These are phyloP conservation scores for Wickerhamomyces hampshirensis DNA, from an alignment of 805 yeast genomes.

Conservation along the genomic window DNA sequence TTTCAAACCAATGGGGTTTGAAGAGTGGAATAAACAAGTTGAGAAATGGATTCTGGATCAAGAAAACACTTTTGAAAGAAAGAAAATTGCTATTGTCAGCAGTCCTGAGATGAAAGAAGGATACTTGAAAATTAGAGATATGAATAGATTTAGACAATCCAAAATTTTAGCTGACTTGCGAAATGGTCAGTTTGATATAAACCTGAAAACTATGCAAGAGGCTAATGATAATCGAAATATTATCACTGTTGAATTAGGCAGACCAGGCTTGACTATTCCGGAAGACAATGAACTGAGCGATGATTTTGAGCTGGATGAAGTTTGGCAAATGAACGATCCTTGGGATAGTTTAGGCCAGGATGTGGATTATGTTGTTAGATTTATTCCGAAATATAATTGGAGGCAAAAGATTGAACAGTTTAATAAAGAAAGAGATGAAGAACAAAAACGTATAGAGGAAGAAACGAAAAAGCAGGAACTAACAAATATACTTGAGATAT, in stretches of 20 bases:
- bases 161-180: conserved; percentile 18
- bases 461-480: neutral
- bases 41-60: conserved; percentile 22
- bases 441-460: neutral
- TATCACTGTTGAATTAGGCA: conserved; percentile 6
- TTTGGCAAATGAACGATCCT: conserved; percentile 24
- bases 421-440: conserved; percentile 1
- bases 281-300: conserved; percentile 18
- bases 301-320: conserved; percentile 21
- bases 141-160: conserved; percentile 16
- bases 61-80: conserved; percentile 12
- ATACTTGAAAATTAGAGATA: conserved; percentile 10
- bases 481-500: neutral
- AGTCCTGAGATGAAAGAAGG: conserved; percentile 16
- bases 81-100: conserved; percentile 7
- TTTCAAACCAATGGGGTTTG: conserved; percentile 45
- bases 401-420: conserved; percentile 6
- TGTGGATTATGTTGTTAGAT: conserved; percentile 19
- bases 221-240: conserved; percentile 6
- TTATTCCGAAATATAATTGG: conserved; percentile 22
- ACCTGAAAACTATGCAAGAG: conserved; percentile 10
- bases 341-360: conserved; percentile 21
- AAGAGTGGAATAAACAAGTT: conserved; percentile 29
- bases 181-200: conserved; percentile 13
- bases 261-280: conserved; percentile 10